Evolutionary conservation across 2,329 filamentous ascomycete species (phyloP), one percentile per base, ranked within the genome.

Genomic region (Fusarium chlamydosporum): DNA sequence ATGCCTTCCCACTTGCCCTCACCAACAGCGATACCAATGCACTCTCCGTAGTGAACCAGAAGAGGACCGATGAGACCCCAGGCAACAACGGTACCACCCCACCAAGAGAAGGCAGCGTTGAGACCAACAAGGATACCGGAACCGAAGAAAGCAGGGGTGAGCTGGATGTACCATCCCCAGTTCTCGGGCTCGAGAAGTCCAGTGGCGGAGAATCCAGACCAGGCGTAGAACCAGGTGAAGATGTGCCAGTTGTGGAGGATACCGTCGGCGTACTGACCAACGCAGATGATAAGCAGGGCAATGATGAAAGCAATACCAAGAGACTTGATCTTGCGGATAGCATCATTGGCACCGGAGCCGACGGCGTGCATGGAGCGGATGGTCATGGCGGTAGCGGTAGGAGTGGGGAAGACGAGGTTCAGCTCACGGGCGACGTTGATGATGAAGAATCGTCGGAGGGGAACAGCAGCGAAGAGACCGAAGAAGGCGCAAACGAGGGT

Each of bases 391-490:
- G 87, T 88, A 3, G 88, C 88, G 27, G 86, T 87, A 0, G 86
- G 76, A 0, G 86, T 85, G 3, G 87, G 87, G 77, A 89, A 89
- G 57, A 89, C 82, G 43, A 89, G 81, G 58, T 83, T 84, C 33
- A 89, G 78, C 76, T 89, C 86, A 11, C 87, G 82, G 4, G 86
- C 86, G 13, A 90, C 86, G 61, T 89, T 87, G 75, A 91, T 86
- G 76, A 91, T 85, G 80, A 90, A 91, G 80, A 91, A 91, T 74
- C 89, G 89, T 60, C 89, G 86, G 20, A 89, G 82, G 9, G 88
- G 87, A 0, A 87, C 88, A 48, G 85, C 85, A 68, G 89, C 88
- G 76, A 88, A 88, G 62, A 90, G 83, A 6, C 89, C 89, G 75
- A 90, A 90, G 78, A 89, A 89, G 11, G 85, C 86, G 61, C 86